Evolutionary conservation across 495 filamentous ascomycete species (phyloP).

Genomic region (Thozetella sp.): DNA sequence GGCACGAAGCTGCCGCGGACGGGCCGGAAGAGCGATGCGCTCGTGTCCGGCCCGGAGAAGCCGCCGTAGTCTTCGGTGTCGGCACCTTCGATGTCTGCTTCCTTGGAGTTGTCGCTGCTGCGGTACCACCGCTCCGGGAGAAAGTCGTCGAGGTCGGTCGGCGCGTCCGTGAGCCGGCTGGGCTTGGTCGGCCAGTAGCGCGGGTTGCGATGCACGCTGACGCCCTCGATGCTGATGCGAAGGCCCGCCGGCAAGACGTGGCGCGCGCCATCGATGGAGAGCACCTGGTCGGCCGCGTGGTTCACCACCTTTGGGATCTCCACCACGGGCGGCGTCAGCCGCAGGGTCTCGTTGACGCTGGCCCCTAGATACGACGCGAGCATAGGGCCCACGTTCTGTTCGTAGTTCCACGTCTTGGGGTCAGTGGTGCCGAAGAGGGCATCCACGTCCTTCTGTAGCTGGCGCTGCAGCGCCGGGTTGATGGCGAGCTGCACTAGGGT

Average conservation of each 20-base stretch:
- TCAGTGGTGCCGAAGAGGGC: constrained; percentile 50
- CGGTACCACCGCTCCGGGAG: constrained; percentile 49
- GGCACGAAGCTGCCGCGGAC: constrained; percentile 68
- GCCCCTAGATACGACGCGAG: constrained; percentile 65
- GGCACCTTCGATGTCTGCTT: constrained; percentile 19
- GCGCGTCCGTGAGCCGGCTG: constrained; percentile 29
- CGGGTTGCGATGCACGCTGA: constrained; percentile 60
- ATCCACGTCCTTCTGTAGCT: constrained; percentile 65
- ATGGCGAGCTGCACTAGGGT: constrained; percentile 61
- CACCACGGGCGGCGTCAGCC: constrained; percentile 62
- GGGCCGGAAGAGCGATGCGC: constrained; percentile 57
- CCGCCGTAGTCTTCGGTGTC: constrained; percentile 58
- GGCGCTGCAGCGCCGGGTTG: constrained; percentile 55
- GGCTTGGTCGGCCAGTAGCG: constrained; percentile 60
- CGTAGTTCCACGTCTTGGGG: constrained; percentile 62
- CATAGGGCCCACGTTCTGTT: constrained; percentile 54
- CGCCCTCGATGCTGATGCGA: constrained; percentile 44
- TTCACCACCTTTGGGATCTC: constrained; percentile 61
- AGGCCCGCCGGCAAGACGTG: constrained; percentile 50
- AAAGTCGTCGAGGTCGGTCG: constrained; percentile 46
- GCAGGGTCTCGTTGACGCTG: constrained; percentile 68
- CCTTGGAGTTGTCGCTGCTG: constrained; percentile 9
- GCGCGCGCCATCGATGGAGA: constrained; percentile 51
- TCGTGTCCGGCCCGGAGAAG: constrained; percentile 53
- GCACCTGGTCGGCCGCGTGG: constrained; percentile 42